Conservation (phyloP, 1,284 basidiomycete species). For the Ceratobasidium papillatum region DNA sequence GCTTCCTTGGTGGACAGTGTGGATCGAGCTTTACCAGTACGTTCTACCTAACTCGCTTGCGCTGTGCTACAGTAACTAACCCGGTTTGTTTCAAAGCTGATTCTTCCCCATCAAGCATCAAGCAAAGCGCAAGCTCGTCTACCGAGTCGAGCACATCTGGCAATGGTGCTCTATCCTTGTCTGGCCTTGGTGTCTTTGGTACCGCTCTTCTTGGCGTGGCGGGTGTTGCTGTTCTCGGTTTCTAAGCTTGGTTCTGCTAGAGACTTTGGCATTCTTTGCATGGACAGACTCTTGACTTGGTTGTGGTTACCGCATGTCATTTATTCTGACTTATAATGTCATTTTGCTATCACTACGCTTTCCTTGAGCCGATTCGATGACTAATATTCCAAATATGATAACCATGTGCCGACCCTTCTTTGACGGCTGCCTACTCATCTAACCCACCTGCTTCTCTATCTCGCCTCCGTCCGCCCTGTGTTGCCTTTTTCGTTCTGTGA, state of each 20-base stretch:
- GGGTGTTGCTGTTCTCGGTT: neutral
- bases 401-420: too few relatives aligned
- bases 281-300: neutral
- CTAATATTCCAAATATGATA: too few relatives aligned
- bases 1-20: neutral
- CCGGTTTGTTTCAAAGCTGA: neutral
- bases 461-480: too few relatives aligned
- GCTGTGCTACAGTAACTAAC: too few relatives aligned
- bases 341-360: too few relatives aligned
- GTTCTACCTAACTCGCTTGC: neutral
- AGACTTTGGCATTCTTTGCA: neutral
- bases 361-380: too few relatives aligned
- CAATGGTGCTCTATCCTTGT: slow-evolving; percentile 9
- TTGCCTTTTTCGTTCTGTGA: too few relatives aligned
- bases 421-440: too few relatives aligned
- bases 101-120: slow-evolving; percentile 2
- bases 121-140: slow-evolving; percentile 4
- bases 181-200: neutral
- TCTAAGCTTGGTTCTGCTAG: neutral
- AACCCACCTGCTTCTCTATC: too few relatives aligned
- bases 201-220: neutral
- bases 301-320: neutral
- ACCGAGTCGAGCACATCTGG: neutral
- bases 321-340: neutral
- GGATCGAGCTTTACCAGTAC: slow-evolving; percentile 30